Base-by-base conservation (phyloP, 139 green algal species). In the Deuterostichococcus epilithicus region DNA sequence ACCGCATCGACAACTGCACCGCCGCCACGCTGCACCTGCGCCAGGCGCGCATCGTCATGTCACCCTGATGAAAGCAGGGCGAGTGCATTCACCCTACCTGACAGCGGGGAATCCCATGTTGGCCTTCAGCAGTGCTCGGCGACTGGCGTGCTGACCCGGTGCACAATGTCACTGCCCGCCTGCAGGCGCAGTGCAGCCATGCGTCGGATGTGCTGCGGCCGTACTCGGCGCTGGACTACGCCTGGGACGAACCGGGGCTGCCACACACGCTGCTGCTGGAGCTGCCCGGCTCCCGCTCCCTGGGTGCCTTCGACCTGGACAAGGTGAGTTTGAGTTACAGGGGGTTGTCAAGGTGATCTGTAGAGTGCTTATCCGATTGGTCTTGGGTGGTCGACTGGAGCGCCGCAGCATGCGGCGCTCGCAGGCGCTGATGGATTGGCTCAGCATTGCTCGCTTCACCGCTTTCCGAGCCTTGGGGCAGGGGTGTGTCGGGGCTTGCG, bases 1-100 rank as follows among this genome's bases (percentile, higher is more conserved):
- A 91, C 70, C 82, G 92, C n/a, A 82, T 97, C 26, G 92, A 97
- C 77, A 97, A 97, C 81, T 95, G 86, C 86, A 91, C 91, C 1
- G 71, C 76, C 25, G 83, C 91, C 74, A 86, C 74, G 37, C 81
- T 97, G 39, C 85, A 92, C 36, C 30, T 80, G 63, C 30, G 63
- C 63, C n/a, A 69, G 63, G 63, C 37, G 63, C 5, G 5, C 28
- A 37, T n/a, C 25, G 59, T 67, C 10, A 8, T 67, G 59, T 67
- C 25, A 32, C 10, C 59, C 23, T 10, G 59, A 18, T 60, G 18
- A 13, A 26, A 60, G 45, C 15, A 13, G 45, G 15, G 15, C 18
- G 45, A 60, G n/a, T n/a, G n/a, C n/a, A n/a, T n/a, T n/a, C n/a
- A n/a, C n/a, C n/a, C n/a, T n/a, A n/a, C n/a, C n/a, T n/a, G n/a